phyloP scores from a whole-genome alignment of 1,284 basidiomycete species.

The Cutaneotrichosporon cyanovorans region DNA sequence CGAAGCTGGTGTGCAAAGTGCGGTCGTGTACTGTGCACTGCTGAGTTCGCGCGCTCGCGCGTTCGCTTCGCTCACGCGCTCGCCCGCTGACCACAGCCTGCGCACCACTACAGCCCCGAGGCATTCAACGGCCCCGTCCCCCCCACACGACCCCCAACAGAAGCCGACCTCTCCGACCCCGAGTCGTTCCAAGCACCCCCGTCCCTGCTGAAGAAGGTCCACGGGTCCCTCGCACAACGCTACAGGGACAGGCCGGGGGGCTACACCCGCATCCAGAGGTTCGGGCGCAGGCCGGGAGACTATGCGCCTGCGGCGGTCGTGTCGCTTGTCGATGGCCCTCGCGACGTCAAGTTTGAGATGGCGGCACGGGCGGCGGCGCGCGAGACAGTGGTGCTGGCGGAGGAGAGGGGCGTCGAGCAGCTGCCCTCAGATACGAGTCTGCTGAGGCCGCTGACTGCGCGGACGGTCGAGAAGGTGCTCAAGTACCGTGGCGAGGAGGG shows the following conservation, averaged over 20 bases:
- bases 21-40: too few relatives aligned
- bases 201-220: conserved; percentile 67
- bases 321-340: conserved; percentile 87
- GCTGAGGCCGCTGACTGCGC: conserved; percentile 1
- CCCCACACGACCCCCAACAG: conserved; percentile 2
- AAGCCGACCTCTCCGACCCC: conserved; percentile 26
- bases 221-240: conserved; percentile 68
- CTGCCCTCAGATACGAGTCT: not conserved
- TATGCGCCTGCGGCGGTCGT: conserved; percentile 88
- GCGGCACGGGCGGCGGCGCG: conserved; percentile 73
- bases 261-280: conserved; percentile 89
- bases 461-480: conserved; percentile 35
- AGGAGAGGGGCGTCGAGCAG: not conserved
- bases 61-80: too few relatives aligned
- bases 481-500: conserved; percentile 41
- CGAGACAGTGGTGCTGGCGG: conserved; percentile 46
- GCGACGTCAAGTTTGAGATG: conserved; percentile 79
- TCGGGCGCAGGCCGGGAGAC: conserved; percentile 81
- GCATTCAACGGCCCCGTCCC: conserved; percentile 22
- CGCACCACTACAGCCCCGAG: conserved; percentile 22
- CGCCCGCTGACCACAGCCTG: conserved; percentile 13
- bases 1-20: too few relatives aligned
- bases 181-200: conserved; percentile 44
- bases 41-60: too few relatives aligned
- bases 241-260: conserved; percentile 82